Conservation (phyloP, 202 grass and related monocot genomes). For the Musa balbisiana region DNA sequence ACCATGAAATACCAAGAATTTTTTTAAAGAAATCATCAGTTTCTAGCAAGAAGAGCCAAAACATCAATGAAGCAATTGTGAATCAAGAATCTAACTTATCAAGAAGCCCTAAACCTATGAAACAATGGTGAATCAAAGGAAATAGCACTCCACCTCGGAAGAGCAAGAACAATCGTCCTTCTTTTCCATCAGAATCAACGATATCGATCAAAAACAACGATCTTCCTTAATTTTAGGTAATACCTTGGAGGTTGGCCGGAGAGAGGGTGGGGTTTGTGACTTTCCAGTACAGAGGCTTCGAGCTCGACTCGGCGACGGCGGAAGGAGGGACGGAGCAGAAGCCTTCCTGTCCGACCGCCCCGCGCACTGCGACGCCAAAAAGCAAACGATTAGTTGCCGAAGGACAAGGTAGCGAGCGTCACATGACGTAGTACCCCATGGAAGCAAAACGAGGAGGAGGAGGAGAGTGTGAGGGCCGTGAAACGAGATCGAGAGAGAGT, state of each 20-base stretch:
- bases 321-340: conserved; percentile 45
- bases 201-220: too few relatives aligned
- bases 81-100: too few relatives aligned
- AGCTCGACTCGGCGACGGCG: conserved; percentile 25
- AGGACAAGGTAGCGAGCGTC: background rate
- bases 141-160: too few relatives aligned
- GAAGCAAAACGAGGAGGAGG: background rate
- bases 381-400: background rate
- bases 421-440: background rate
- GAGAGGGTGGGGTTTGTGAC: conserved; percentile 71
- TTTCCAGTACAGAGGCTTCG: conserved; percentile 63
- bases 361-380: background rate
- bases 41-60: too few relatives aligned
- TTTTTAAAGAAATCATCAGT: too few relatives aligned
- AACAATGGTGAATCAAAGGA: too few relatives aligned
- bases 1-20: too few relatives aligned
- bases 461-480: background rate
- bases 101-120: too few relatives aligned
- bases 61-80: too few relatives aligned
- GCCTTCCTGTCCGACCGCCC: conserved; percentile 25
- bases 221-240: background rate
- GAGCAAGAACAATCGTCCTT: too few relatives aligned
- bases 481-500: background rate
- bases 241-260: conserved; percentile 63
- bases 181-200: too few relatives aligned